These are phyloP conservation scores for Globisporangium nagaii DNA, from an alignment of 352 stramenopile species.

Conservation along the genomic window DNA sequence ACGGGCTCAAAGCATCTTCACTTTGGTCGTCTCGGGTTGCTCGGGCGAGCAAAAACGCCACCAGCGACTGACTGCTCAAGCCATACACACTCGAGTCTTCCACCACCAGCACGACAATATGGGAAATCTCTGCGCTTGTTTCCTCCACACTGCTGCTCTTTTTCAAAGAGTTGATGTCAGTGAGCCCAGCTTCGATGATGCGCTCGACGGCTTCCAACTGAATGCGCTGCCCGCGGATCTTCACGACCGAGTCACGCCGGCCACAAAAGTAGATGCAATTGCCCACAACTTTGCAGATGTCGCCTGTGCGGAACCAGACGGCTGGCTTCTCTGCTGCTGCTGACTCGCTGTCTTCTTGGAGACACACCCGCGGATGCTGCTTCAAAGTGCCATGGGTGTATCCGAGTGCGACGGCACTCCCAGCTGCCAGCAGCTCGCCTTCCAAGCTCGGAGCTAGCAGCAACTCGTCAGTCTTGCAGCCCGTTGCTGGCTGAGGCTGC, in stretches of 20 bases:
- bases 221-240: slow-evolving; percentile 47
- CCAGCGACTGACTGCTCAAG: slow-evolving; percentile 2
- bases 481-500: background rate
- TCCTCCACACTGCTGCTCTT: no score
- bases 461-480: background rate
- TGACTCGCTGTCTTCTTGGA: background rate
- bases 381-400: slow-evolving; percentile 27
- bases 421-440: slow-evolving; percentile 34
- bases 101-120: background rate
- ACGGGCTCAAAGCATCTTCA: no score
- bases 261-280: slow-evolving; percentile 34
- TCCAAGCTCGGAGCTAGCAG: background rate
- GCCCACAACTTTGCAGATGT: slow-evolving; percentile 30
- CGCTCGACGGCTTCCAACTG: slow-evolving; percentile 47
- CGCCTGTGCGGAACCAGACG: slow-evolving; percentile 32
- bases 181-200: slow-evolving; percentile 10
- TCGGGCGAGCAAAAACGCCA: slow-evolving; percentile 3
- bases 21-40: background rate
- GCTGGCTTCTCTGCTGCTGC: background rate
- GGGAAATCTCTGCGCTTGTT: background rate
- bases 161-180: background rate
- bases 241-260: slow-evolving; percentile 41
- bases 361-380: background rate
- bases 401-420: slow-evolving; percentile 23
- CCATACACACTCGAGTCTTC: background rate